Conservation (phyloP, 2,329 filamentous ascomycete species). For the Trichocomaceae sp. region DNA sequence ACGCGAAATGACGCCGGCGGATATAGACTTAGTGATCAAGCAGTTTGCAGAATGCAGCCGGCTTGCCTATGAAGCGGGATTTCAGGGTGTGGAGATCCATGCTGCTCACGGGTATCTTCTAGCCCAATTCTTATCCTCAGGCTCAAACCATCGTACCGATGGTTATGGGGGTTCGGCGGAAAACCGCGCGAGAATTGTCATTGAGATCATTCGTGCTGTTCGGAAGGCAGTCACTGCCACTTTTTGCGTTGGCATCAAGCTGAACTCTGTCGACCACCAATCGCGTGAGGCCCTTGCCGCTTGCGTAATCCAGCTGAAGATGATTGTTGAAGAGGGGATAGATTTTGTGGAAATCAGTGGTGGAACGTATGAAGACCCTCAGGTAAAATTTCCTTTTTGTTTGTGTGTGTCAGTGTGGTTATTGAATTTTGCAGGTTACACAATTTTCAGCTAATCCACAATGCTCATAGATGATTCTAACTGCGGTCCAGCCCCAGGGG, state of each 20-base stretch:
- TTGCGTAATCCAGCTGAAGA: constrained; percentile 52
- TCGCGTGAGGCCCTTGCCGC: constrained; percentile 35
- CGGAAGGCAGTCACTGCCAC: constrained; percentile 36
- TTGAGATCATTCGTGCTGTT: constrained; percentile 40
- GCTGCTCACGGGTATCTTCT: constrained; percentile 48
- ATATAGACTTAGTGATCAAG: constrained; percentile 49
- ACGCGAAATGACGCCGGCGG: constrained; percentile 48
- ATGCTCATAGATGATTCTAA: constrained; percentile 29
- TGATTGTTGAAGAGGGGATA: constrained; percentile 36
- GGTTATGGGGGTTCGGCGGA: constrained; percentile 43
- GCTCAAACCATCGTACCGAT: constrained; percentile 44
- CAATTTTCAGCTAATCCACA: constrained; percentile 12
- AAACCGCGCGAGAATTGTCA: constrained; percentile 42
- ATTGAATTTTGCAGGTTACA: background rate
- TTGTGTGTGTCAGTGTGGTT: too few relatives aligned
- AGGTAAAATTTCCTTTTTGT: constrained; percentile 25
- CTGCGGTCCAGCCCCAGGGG: background rate
- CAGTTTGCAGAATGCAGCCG: constrained; percentile 51
- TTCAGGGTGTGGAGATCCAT: constrained; percentile 50
- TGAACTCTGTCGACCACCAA: constrained; percentile 46
- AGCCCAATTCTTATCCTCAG: constrained; percentile 32
- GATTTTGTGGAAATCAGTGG: constrained; percentile 63
- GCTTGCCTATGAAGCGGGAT: constrained; percentile 45
- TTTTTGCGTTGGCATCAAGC: constrained; percentile 45
- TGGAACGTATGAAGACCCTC: constrained; percentile 51